Percentiles rank a stretch among this genome's conserved stretches.
Conservation (phyloP, 2,329 filamentous ascomycete genomes). For the Xylariaceae sp. region DNA sequence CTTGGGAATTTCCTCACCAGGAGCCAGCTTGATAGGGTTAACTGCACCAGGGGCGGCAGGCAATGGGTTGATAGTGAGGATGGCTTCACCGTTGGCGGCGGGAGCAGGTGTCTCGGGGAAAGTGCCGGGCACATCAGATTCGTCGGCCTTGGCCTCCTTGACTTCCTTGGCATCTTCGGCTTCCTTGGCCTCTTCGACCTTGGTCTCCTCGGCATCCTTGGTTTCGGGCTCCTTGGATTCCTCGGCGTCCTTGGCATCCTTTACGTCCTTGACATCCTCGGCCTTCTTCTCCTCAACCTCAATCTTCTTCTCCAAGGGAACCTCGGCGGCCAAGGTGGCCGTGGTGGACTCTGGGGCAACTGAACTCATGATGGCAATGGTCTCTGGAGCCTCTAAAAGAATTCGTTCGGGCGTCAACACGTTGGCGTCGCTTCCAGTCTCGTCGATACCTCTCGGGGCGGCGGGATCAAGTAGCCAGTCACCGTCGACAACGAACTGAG, state of each 20-base stretch:
- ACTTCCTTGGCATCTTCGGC: neutral
- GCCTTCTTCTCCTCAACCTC: slow-evolving; percentile 26
- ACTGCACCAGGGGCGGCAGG: slow-evolving; percentile 59
- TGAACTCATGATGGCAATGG: slow-evolving; percentile 56
- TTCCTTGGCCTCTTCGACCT: neutral
- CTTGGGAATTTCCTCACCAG: slow-evolving; percentile 76
- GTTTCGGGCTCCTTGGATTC: neutral
- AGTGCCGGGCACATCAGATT: slow-evolving; percentile 55
- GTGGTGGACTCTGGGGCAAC: slow-evolving; percentile 68
- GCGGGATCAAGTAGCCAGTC: slow-evolving; percentile 80
- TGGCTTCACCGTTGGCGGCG: slow-evolving; percentile 35
- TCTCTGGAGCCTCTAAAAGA: slow-evolving; percentile 39
- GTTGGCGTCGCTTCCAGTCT: slow-evolving; percentile 86
- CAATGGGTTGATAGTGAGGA: slow-evolving; percentile 55
- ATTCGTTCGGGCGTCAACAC: slow-evolving; percentile 74
- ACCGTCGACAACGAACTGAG: slow-evolving; percentile 90
- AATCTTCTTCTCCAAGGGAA: slow-evolving; percentile 55
- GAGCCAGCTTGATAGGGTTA: slow-evolving; percentile 74
- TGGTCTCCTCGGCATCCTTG: slow-evolving; percentile 9
- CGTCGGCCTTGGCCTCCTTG: neutral
- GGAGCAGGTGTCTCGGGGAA: slow-evolving; percentile 67
- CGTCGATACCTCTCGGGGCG: slow-evolving; percentile 76
- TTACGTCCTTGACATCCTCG: neutral
- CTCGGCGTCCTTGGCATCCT: slow-evolving; percentile 7
- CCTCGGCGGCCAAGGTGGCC: slow-evolving; percentile 59